These are phyloP conservation scores for Talaromyces marneffei DNA, from an alignment of 2,329 filamentous ascomycete species.

Conservation along the genomic window DNA sequence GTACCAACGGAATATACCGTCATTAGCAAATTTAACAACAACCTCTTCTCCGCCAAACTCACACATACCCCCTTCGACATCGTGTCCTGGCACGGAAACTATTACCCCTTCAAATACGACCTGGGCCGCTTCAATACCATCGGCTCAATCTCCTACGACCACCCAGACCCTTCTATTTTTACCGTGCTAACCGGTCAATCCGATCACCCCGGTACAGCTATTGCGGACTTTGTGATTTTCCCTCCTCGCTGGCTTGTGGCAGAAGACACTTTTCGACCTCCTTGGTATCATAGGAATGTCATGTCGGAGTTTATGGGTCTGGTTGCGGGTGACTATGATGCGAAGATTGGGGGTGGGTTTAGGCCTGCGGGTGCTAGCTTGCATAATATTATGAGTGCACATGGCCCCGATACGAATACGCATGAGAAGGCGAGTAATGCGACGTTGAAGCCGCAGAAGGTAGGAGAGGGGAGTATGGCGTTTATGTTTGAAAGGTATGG, in stretches of 20 bases:
- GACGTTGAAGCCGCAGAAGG: conserved; percentile 51
- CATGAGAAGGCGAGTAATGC: conserved; percentile 52
- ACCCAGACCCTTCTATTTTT: conserved; percentile 73
- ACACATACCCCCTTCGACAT: conserved; percentile 71
- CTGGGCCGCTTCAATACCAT: conserved; percentile 70
- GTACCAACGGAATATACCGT: conserved; percentile 46
- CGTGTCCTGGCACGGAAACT: conserved; percentile 74
- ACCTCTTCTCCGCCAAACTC: conserved; percentile 61
- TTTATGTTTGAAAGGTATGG: conserved; percentile 59
- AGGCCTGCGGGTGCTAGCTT: conserved; percentile 56
- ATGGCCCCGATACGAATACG: conserved; percentile 53
- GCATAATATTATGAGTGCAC: conserved; percentile 68
- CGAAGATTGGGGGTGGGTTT: conserved; percentile 53
- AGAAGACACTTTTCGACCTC: conserved; percentile 56
- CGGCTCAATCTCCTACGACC: conserved; percentile 67
- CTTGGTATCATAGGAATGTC: conserved; percentile 60
- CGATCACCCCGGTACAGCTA: conserved; percentile 54
- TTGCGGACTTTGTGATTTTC: conserved; percentile 62
- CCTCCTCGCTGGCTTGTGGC: conserved; percentile 59
- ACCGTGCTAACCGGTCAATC: conserved; percentile 59
- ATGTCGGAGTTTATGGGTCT: conserved; percentile 64
- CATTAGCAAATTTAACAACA: conserved; percentile 61
- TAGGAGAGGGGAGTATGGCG: conserved; percentile 56
- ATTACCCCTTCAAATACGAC: conserved; percentile 78
- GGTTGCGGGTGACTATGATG: conserved; percentile 57